Percentiles rank a stretch among this genome's conserved stretches.
Evolutionary conservation across 768 basidiomycete genomes (phyloP).

Genomic region (Mrakia blollopis): DNA sequence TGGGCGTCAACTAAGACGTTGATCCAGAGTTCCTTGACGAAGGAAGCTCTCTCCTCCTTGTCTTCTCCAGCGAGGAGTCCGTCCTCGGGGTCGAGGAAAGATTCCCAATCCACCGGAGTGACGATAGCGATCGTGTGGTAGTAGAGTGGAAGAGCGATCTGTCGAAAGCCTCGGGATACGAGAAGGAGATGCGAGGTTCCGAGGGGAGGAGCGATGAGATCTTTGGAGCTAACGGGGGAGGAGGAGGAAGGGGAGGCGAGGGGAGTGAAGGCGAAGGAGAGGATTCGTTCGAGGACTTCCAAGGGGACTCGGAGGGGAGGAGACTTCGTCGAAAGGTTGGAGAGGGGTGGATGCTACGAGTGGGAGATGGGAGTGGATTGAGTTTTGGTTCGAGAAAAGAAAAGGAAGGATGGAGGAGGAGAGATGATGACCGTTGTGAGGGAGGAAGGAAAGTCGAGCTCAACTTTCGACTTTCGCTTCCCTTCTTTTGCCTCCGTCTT

Average conservation of each 20-base stretch:
- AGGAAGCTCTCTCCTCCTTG: neutral
- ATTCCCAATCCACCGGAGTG: neutral
- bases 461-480: neutral
- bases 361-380: too few species aligned
- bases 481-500: neutral
- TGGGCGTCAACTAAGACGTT: too few species aligned
- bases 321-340: too few species aligned
- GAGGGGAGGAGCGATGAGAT: neutral
- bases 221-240: neutral
- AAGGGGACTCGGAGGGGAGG: too few species aligned
- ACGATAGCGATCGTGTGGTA: neutral
- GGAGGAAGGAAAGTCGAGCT: neutral
- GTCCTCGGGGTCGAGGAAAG: neutral
- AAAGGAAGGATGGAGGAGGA: neutral
- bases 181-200: neutral
- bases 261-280: too few species aligned
- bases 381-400: neutral
- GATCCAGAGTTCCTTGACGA: conserved; percentile 5
- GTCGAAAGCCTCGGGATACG: neutral
- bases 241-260: too few species aligned
- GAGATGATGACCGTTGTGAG: neutral
- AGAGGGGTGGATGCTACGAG: too few species aligned
- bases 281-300: too few species aligned
- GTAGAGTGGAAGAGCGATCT: neutral
- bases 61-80: neutral